These are phyloP conservation scores for Fomes fomentarius DNA, from an alignment of 1,284 basidiomycete genomes.

Conservation along the genomic window DNA sequence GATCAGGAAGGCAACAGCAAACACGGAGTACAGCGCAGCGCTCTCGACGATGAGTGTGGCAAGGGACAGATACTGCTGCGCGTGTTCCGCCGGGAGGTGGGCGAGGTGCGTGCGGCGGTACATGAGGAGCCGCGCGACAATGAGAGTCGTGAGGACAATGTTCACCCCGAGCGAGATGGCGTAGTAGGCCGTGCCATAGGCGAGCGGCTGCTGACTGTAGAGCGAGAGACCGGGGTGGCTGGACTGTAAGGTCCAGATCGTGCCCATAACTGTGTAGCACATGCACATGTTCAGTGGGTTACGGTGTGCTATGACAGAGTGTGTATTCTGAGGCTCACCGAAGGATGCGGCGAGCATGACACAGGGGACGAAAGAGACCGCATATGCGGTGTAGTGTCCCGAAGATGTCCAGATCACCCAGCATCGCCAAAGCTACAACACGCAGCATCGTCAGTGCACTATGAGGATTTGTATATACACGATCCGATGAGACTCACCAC, in stretches of 20 bases:
- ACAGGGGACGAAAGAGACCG: slow-evolving; percentile 34
- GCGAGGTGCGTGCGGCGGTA: slow-evolving; percentile 38
- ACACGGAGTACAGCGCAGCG: slow-evolving; percentile 46
- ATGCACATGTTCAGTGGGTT: neutral
- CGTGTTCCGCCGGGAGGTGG: slow-evolving; percentile 38
- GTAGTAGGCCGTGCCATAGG: slow-evolving; percentile 43
- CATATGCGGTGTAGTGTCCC: slow-evolving; percentile 34
- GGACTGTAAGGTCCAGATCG: slow-evolving; percentile 46
- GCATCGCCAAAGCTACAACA: slow-evolving; percentile 48
- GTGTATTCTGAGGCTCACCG: slow-evolving; percentile 32
- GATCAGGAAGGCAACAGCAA: slow-evolving; percentile 46
- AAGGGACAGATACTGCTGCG: slow-evolving; percentile 42
- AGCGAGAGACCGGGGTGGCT: slow-evolving; percentile 42
- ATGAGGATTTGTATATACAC: neutral
- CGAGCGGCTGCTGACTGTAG: slow-evolving; percentile 42
- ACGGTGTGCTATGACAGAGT: neutral
- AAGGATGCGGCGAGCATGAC: slow-evolving; percentile 38
- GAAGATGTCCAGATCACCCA: slow-evolving; percentile 47
- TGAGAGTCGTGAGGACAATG: slow-evolving; percentile 47
- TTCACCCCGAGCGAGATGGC: slow-evolving; percentile 47
- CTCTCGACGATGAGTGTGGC: slow-evolving; percentile 45
- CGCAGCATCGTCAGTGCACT: neutral
- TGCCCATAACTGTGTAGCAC: slow-evolving; percentile 39
- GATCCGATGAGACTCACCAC: slow-evolving; percentile 30
- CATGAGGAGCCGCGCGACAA: slow-evolving; percentile 40